These are phyloP conservation scores for Cyberlindnera veronae DNA, from an alignment of 805 yeast species.

Conservation along the genomic window DNA sequence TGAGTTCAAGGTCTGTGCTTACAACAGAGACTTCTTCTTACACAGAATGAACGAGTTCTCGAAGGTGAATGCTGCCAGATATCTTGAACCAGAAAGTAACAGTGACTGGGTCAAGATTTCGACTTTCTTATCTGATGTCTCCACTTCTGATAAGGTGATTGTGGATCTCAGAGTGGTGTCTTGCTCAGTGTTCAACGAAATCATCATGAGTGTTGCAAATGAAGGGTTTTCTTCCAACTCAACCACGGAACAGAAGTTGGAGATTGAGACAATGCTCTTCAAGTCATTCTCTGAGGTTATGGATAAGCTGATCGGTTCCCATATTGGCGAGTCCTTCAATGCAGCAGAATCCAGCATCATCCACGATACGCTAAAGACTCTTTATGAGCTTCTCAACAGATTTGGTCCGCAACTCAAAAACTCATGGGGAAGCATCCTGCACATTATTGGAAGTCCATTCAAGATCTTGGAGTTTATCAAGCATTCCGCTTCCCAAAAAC, in stretches of 20 bases:
- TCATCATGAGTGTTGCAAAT: slow-evolving; percentile 36
- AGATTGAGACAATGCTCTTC: slow-evolving; percentile 48
- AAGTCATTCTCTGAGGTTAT: slow-evolving; percentile 46
- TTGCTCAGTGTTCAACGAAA: slow-evolving; percentile 48
- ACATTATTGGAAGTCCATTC: slow-evolving; percentile 57
- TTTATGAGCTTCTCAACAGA: slow-evolving; percentile 73
- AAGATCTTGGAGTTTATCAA: slow-evolving; percentile 32
- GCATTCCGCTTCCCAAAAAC: slow-evolving; percentile 23
- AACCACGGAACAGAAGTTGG: slow-evolving; percentile 5
- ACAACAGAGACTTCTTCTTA: slow-evolving; percentile 53
- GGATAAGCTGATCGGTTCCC: slow-evolving; percentile 35
- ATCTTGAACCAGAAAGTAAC: slow-evolving; percentile 37
- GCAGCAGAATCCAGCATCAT: slow-evolving; percentile 68
- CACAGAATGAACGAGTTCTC: slow-evolving; percentile 51
- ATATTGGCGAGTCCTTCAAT: slow-evolving; percentile 32
- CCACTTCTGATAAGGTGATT: slow-evolving; percentile 40
- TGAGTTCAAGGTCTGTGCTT: slow-evolving; percentile 39
- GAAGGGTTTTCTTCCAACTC: slow-evolving; percentile 15
- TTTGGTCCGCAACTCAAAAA: slow-evolving; percentile 58
- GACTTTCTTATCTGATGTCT: slow-evolving; percentile 43
- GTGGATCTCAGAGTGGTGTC: slow-evolving; percentile 46
- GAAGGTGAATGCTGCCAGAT: slow-evolving; percentile 48
- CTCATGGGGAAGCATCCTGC: slow-evolving; percentile 76
- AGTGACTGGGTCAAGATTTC: slow-evolving; percentile 47
- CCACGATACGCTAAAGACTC: slow-evolving; percentile 54